Evolutionary conservation across 2,329 filamentous ascomycete genomes (phyloP), one percentile per base, ranked within the genome.

Genomic region (Colletotrichum higginsianum): DNA sequence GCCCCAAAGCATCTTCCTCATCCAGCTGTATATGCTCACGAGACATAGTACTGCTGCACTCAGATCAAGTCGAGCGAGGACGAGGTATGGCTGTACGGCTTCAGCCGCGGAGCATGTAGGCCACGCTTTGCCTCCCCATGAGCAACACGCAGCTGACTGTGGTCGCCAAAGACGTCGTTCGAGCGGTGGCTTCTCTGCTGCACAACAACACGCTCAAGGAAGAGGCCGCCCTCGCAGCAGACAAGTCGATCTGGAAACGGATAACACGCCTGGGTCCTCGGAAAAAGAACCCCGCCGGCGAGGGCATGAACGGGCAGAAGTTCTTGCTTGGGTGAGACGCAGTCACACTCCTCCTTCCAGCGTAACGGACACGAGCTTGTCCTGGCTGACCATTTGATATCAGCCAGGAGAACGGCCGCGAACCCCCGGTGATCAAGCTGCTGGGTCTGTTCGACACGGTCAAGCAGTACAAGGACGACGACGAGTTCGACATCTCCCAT

Each of bases 1-100:
- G 13, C 30, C 8, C 6, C 2, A 21, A 13, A 16, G 23, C 26
- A 26, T 26, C 26, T 26, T 4, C 16, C 4, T 18, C 5, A 11
- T 57, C 13, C 21, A 5, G 7, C 35, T 11, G 2, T 2, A 23
- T 2, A 23, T 11, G 1, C 56, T 66, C 8, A 70, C 8, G 1
- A 9, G 3, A 18, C 1, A 2, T 30, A 74, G 70, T 67, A 71
- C 18, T 71, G 61, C 15, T 73, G 62, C 8, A 21, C 23, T 11
- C n/a, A 70, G 26, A 63, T 73, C 16, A 60, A 16, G 30, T 66
- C 61, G 46, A 65, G 73, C 61, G 15, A 77, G 62, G 81, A 84
- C 69, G 82, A 85, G 67, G 69, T 84, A 1, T 84, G 80, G 76
- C 72, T 85, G 9, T 84, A 80, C 50, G 83, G 82, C 12, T 82